These are phyloP conservation scores for Cyamopsis tetragonoloba DNA, from an alignment of 306 rosid genomes.

Conservation along the genomic window DNA sequence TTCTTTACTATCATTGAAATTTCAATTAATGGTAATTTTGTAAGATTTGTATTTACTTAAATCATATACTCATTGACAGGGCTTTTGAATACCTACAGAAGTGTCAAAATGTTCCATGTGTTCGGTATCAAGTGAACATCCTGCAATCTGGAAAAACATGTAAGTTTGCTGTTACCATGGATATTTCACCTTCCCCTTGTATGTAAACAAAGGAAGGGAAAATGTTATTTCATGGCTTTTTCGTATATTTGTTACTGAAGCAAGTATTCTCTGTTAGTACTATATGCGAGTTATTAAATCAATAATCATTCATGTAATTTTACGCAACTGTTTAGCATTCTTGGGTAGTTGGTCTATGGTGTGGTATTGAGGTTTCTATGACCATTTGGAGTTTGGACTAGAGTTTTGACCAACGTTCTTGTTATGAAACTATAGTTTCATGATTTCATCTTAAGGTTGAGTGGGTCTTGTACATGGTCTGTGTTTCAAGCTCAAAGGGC, in stretches of 20 bases:
- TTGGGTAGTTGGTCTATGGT: neutral
- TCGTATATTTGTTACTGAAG: neutral
- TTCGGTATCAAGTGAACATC: conserved; percentile 71
- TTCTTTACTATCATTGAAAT: conserved; percentile 16
- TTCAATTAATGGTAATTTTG: conserved; percentile 14
- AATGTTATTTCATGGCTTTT: conserved; percentile 3
- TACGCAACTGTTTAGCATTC: neutral
- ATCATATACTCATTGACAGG: conserved; percentile 47
- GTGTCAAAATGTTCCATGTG: conserved; percentile 59
- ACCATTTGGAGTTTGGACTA: neutral
- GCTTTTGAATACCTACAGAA: conserved; percentile 76
- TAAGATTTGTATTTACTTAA: conserved; percentile 12
- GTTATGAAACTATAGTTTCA: neutral
- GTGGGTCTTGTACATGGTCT: neutral
- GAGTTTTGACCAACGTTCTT: neutral
- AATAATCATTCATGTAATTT: neutral
- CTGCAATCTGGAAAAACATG: conserved; percentile 76
- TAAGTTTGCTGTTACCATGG: conserved; percentile 45
- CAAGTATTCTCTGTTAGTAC: conserved; percentile 2
- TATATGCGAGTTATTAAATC: neutral
- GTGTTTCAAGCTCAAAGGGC: neutral
- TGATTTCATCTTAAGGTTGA: neutral
- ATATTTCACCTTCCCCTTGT: conserved; percentile 5
- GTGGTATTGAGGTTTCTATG: neutral
- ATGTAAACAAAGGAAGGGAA: conserved; percentile 3